A percentile compares a stretch with the other conserved stretches of the same genome.
Evolutionary conservation across 176 grass and related monocot genomes (phyloP).

Genomic region (Tuctoria greenei): DNA sequence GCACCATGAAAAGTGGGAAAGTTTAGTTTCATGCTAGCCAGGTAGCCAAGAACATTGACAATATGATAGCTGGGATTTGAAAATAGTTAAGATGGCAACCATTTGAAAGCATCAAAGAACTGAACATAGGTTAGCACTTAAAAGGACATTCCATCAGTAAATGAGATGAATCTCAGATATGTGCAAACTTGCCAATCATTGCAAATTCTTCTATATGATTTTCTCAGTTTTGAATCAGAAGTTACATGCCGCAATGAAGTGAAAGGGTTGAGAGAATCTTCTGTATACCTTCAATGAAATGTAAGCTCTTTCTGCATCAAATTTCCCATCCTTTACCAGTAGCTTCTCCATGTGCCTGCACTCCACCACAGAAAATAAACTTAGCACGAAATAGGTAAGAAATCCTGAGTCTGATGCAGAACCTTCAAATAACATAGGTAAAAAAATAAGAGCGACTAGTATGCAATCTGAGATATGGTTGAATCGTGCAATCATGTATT

Average conservation of each 20-base stretch:
- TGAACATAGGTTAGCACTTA: neutral
- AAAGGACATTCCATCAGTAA: neutral
- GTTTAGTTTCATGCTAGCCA: neutral
- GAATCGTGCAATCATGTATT: too few species aligned
- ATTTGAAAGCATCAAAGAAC: slow-evolving; percentile 26
- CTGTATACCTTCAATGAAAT: slow-evolving; percentile 41
- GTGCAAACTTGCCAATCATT: neutral
- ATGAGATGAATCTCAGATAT: slow-evolving; percentile 4
- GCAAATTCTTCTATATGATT: neutral
- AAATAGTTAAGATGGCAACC: neutral
- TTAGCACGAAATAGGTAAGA: slow-evolving; percentile 11
- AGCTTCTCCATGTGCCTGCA: slow-evolving; percentile 53
- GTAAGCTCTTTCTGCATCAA: slow-evolving; percentile 38
- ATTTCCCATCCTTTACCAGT: slow-evolving; percentile 38
- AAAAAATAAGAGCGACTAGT: too few species aligned
- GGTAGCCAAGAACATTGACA: neutral
- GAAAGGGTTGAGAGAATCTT: slow-evolving; percentile 12
- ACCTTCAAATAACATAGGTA: neutral
- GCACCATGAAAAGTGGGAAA: neutral
- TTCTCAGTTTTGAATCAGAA: slow-evolving; percentile 29
- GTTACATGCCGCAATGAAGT: neutral
- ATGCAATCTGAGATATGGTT: too few species aligned
- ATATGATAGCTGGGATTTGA: neutral
- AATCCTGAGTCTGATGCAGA: neutral
- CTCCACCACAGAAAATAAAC: slow-evolving; percentile 18